Conservation (phyloP, 306 rosid species). For the Benincasa hispida region DNA sequence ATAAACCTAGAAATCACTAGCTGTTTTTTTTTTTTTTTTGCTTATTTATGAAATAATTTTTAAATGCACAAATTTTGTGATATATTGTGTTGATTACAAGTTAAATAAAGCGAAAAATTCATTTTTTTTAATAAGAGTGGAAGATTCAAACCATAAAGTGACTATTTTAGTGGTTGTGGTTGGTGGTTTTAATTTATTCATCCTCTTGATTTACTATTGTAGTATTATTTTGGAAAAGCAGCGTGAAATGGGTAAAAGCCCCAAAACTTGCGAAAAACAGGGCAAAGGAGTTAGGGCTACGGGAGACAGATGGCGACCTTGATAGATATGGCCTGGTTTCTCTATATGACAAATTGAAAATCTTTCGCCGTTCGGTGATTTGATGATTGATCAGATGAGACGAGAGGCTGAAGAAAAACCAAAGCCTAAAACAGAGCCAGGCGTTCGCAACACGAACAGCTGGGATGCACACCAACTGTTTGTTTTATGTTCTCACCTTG, state of each 20-base stretch:
- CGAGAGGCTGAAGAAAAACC: neutral
- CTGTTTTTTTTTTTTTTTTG: no score
- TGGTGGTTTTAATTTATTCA: no score
- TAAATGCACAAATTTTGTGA: no score
- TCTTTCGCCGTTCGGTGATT: neutral
- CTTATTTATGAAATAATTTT: no score
- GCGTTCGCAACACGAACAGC: neutral
- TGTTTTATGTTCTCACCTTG: neutral
- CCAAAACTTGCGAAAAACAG: neutral
- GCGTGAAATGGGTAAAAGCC: neutral
- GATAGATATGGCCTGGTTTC: neutral
- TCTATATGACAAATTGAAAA: neutral
- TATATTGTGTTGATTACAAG: no score
- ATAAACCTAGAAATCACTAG: no score
- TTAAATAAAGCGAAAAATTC: no score
- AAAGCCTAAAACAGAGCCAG: neutral
- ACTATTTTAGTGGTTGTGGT: no score
- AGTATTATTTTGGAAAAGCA: neutral
- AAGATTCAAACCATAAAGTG: no score
- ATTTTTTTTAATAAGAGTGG: no score
- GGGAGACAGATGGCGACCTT: neutral
- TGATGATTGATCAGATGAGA: neutral
- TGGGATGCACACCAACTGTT: conserved; percentile 1
- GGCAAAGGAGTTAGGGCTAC: neutral
- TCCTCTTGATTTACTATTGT: no score